A percentile compares a stretch with the other conserved stretches of the same genome.
Conservation (phyloP, 352 stramenopile genomes). For the Pythium utonaiense region DNA sequence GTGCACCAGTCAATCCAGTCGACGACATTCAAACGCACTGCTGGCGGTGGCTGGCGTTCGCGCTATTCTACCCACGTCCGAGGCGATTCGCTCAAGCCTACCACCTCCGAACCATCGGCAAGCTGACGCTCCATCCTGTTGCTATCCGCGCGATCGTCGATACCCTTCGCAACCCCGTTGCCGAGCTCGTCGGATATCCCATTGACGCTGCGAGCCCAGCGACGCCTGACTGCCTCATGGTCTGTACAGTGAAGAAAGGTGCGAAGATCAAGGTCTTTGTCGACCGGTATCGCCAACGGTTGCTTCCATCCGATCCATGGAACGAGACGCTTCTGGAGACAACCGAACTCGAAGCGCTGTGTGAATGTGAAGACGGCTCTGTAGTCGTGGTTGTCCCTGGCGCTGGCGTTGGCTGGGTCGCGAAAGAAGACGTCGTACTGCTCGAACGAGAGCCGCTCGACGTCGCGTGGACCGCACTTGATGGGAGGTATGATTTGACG, state of each 20-base stretch:
- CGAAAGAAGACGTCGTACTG: not conserved
- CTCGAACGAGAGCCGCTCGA: not conserved
- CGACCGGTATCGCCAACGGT: not conserved
- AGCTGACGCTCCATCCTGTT: too few relatives aligned
- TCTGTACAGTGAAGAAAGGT: not conserved
- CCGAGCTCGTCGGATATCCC: too few relatives aligned
- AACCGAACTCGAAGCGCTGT: not conserved
- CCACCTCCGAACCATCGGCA: not conserved
- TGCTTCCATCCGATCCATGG: not conserved
- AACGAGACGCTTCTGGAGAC: not conserved
- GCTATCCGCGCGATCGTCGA: too few relatives aligned
- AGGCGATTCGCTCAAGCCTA: not conserved
- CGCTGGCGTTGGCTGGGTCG: not conserved
- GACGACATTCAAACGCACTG: too few relatives aligned
- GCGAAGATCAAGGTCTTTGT: not conserved
- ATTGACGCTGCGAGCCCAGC: not conserved
- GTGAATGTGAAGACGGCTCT: not conserved
- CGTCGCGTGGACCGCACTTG: not conserved
- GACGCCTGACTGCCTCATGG: not conserved
- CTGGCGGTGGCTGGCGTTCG: not conserved
- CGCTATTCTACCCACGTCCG: not conserved
- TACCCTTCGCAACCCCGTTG: too few relatives aligned
- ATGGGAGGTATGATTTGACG: not conserved
- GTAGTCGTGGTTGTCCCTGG: not conserved
- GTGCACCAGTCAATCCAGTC: too few relatives aligned